Percentiles rank a stretch among this genome's conserved stretches.
Evolutionary conservation across 768 basidiomycete species (phyloP).

Genomic region (Termitomyces sp.): DNA sequence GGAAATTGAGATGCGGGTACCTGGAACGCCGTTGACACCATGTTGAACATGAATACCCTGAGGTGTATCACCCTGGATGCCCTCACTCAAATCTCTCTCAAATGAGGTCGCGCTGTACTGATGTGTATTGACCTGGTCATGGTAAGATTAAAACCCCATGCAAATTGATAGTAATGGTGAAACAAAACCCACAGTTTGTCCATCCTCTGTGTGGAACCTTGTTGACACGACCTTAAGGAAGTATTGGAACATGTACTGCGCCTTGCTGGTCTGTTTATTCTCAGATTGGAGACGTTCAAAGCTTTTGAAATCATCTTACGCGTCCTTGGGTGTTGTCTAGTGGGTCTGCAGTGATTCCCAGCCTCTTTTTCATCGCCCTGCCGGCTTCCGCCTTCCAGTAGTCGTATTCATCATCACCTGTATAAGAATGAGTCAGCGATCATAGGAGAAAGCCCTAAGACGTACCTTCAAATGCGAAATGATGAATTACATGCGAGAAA

Average conservation of each 20-base stretch:
- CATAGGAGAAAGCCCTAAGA: slow-evolving; percentile 2
- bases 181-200: slow-evolving; percentile 48
- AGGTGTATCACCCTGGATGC: slow-evolving; percentile 50
- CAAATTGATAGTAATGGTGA: background rate
- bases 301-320: slow-evolving; percentile 31
- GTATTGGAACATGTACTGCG: slow-evolving; percentile 97
- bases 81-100: slow-evolving; percentile 82
- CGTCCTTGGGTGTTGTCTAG: slow-evolving; percentile 63
- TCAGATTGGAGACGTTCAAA: background rate
- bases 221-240: slow-evolving; percentile 99
- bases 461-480: slow-evolving; percentile 68
- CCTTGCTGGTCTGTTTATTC: slow-evolving; percentile 57
- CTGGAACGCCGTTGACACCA: slow-evolving; percentile 69
- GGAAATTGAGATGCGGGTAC: slow-evolving; percentile 17
- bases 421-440: slow-evolving; percentile 6
- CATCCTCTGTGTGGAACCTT: slow-evolving; percentile 82
- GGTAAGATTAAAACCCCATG: slow-evolving; percentile 6
- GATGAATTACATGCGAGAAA: slow-evolving; percentile 86
- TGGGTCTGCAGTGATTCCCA: slow-evolving; percentile 76
- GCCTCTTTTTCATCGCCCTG: slow-evolving; percentile 59
- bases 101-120: slow-evolving; percentile 97
- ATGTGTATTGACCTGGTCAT: slow-evolving; percentile 70
- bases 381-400: slow-evolving; percentile 59
- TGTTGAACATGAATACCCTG: slow-evolving; percentile 74
- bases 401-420: slow-evolving; percentile 80